Conservation (phyloP, 768 basidiomycete genomes). For the Rhodotorula graminis region DNA sequence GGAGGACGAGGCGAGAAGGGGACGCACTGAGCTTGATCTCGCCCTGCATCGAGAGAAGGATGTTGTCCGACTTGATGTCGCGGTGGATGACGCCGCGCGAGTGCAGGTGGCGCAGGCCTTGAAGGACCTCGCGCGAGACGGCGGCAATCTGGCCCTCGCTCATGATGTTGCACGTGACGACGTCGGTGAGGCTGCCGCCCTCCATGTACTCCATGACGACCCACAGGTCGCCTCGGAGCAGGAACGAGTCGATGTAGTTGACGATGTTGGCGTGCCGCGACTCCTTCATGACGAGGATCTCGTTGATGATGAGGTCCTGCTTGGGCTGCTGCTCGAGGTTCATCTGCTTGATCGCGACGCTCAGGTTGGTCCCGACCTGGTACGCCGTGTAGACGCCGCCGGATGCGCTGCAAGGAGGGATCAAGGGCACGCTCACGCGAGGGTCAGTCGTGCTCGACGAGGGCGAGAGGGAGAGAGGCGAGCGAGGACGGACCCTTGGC, state of each 20-base stretch:
- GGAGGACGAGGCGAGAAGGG: no score
- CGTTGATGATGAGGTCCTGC: constrained; percentile 99
- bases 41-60: constrained; percentile 81
- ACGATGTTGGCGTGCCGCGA: constrained; percentile 85
- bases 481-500: constrained; percentile 71
- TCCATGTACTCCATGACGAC: constrained; percentile 69
- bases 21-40: constrained; percentile 89
- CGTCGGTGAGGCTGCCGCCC: constrained; percentile 77
- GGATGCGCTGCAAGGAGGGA: constrained; percentile 62
- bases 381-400: constrained; percentile 98
- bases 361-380: constrained; percentile 87
- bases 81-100: constrained; percentile 95
- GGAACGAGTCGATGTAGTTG: constrained; percentile 97
- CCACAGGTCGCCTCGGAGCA: constrained; percentile 97
- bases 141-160: constrained; percentile 98
- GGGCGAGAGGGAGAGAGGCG: no score
- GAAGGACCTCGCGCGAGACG: constrained; percentile 83
- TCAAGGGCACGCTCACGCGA: no score
- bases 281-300: constrained; percentile 98
- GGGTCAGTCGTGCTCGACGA: no score
- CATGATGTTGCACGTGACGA: constrained; percentile 83
- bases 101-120: constrained; percentile 91
- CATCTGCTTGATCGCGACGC: constrained; percentile 99
- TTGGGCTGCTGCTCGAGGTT: constrained; percentile 99
- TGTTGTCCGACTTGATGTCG: constrained; percentile 98